phyloP scores from a whole-genome alignment of 495 filamentous ascomycete genomes.

The Hypoxylon trugodes region DNA sequence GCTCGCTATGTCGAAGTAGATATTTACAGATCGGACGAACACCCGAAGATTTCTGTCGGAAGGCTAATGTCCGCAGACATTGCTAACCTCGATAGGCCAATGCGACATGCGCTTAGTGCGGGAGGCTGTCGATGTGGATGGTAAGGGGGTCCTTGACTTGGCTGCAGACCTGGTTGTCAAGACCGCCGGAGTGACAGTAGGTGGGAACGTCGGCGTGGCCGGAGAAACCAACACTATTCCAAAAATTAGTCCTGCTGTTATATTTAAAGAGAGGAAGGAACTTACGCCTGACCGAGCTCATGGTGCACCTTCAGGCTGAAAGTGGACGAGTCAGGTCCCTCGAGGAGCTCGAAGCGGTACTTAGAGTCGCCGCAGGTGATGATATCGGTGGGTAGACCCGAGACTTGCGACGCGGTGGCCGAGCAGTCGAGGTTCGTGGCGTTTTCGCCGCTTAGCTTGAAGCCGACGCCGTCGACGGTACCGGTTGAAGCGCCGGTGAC shows the following conservation, averaged over 20 bases:
- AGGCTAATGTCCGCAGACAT: background rate
- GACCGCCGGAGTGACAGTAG: slow-evolving; percentile 26
- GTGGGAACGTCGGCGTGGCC: slow-evolving; percentile 1
- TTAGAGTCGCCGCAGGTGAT: slow-evolving; percentile 12
- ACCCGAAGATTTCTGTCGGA: background rate
- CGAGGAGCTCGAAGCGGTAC: slow-evolving; percentile 19
- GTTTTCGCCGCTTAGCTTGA: slow-evolving; percentile 17
- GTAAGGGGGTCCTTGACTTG: slow-evolving; percentile 2
- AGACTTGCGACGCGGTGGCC: background rate
- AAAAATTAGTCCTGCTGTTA: background rate
- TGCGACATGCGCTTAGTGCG: background rate
- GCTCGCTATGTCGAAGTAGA: no score
- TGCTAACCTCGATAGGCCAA: background rate
- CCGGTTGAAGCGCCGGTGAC: background rate
- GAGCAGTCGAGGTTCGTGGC: slow-evolving; percentile 18
- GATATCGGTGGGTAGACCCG: slow-evolving; percentile 3
- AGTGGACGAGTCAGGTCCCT: background rate
- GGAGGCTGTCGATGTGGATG: slow-evolving; percentile 11
- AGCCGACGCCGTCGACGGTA: slow-evolving; percentile 21
- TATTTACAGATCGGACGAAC: no score
- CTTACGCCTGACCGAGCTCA: slow-evolving; percentile 16
- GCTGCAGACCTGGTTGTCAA: slow-evolving; percentile 9
- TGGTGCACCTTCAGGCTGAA: slow-evolving; percentile 11
- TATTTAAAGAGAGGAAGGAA: background rate
- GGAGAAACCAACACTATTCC: slow-evolving; percentile 5